A percentile compares a stretch with the other conserved stretches of the same genome.
These are phyloP conservation scores for Pythium aquatile DNA, from an alignment of 352 stramenopile genomes.

Conservation along the genomic window DNA sequence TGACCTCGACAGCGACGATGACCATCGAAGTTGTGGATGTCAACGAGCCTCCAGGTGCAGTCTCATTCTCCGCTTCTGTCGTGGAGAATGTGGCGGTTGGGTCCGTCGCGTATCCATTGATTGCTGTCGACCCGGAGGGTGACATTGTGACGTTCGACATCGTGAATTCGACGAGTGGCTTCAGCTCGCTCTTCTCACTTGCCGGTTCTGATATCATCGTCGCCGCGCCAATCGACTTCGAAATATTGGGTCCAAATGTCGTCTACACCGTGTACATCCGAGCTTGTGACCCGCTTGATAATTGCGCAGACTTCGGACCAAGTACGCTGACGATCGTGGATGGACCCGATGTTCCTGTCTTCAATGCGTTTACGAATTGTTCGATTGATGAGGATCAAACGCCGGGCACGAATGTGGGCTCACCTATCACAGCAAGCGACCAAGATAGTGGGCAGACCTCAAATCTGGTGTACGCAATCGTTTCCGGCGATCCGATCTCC, in stretches of 20 bases:
- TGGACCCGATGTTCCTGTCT: conserved; percentile 41
- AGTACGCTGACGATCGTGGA: conserved; percentile 40
- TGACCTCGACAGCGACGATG: conserved; percentile 24
- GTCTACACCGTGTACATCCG: conserved; percentile 30
- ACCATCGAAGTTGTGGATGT: conserved; percentile 43
- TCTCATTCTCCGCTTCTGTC: conserved; percentile 29
- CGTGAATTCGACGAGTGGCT: conserved; percentile 20
- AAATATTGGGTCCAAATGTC: conserved; percentile 19
- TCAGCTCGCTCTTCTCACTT: conserved; percentile 18
- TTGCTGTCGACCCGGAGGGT: conserved; percentile 39
- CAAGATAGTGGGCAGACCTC: conserved; percentile 46
- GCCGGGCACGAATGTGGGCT: conserved; percentile 23
- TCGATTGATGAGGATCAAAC: conserved; percentile 22
- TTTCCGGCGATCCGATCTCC: conserved; percentile 40
- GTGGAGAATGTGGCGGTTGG: conserved; percentile 38
- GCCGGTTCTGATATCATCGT: conserved; percentile 9
- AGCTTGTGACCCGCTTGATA: conserved; percentile 39
- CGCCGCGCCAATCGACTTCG: conserved; percentile 23
- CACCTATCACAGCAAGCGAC: conserved; percentile 36
- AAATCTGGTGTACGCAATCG: conserved; percentile 43
- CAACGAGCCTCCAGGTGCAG: conserved; percentile 40
- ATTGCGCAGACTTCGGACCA: conserved; percentile 43
- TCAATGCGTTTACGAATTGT: conserved; percentile 18
- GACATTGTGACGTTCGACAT: conserved; percentile 28
- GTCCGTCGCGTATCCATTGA: conserved; percentile 26